Evolutionary conservation across 2,329 filamentous ascomycete species (phyloP), one percentile per base, ranked within the genome.

Genomic region (Scytalidium lignicola): DNA sequence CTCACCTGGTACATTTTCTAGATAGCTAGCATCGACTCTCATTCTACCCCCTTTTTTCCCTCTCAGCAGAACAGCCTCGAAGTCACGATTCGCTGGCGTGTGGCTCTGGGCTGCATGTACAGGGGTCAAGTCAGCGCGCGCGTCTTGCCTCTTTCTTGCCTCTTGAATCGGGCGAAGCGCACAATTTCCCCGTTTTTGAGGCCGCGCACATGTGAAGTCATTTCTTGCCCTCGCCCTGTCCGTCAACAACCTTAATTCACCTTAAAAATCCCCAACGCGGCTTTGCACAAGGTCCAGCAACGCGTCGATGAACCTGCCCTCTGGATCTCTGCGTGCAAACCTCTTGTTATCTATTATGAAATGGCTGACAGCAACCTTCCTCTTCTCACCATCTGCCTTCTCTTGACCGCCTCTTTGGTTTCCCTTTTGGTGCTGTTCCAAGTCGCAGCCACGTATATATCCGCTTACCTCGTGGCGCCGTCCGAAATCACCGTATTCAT

Each of bases 391-490:
- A 70, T 79, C 57, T 69, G 82, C 62, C 71, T 83, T 51, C 70
- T 78, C 56, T 67, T 81, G 64, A 78, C 78, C 65, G 79, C 80
- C 54, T 71, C 81, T 63, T 66, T 73, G 41, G 73, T 83, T 51
- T 77, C 77, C 40, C 63, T 79, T 52, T 70, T 78, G 56, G 74
- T 83, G 55, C 67, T 79, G 59, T 69, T 66, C 51, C 78, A 81
- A 62, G 71, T 75, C 53, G 62, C 73, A 48, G 70, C 72, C 55
- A 72, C 72, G 46, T 81, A 81, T 62, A 72, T 73, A 46, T 64
- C 71, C 51, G 81, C 79, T 17, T 85, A 82, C 65, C 60, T 74
- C 41, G 74, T 71, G 29, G 82, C 82, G 22, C 80, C 81, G 22
- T 70, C 69, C 54, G 80, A 85, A 64, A 72, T 83, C 48, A 66